phyloP scores from a whole-genome alignment of 2,329 filamentous ascomycete species.

The Aureobasidium sp. region DNA sequence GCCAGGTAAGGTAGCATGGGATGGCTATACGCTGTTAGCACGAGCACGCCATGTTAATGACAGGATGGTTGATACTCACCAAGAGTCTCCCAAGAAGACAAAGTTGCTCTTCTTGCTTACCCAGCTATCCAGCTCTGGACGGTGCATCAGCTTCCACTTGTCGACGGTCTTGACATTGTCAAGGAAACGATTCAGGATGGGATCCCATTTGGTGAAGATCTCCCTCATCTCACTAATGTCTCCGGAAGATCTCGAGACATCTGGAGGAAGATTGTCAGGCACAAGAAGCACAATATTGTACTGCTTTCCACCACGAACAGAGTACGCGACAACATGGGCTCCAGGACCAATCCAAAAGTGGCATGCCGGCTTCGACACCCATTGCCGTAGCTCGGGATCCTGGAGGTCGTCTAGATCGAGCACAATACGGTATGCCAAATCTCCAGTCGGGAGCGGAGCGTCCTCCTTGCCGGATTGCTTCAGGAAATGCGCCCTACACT shows the following conservation, averaged over 20 bases:
- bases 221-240: constrained; percentile 54
- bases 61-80: constrained; percentile 22
- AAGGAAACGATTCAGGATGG: constrained; percentile 43
- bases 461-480: constrained; percentile 34
- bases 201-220: constrained; percentile 59
- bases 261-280: constrained; percentile 54
- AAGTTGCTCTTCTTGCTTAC: constrained; percentile 47
- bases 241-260: constrained; percentile 46
- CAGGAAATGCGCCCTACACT: constrained; percentile 45
- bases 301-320: constrained; percentile 50
- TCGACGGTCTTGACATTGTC: constrained; percentile 51
- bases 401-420: constrained; percentile 43
- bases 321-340: constrained; percentile 57
- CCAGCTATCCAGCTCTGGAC: constrained; percentile 49
- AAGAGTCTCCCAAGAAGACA: constrained; percentile 50
- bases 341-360: constrained; percentile 60
- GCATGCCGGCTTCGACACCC: constrained; percentile 46
- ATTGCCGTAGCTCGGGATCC: constrained; percentile 45
- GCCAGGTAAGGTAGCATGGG: constrained; percentile 58
- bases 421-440: constrained; percentile 59
- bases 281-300: constrained; percentile 61
- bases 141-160: constrained; percentile 64
- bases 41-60: neutral
- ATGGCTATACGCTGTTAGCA: constrained; percentile 32
- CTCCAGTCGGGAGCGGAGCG: constrained; percentile 52